Base-by-base conservation (phyloP, 148 eudicot genomes). In the Diospyros kaki region DNA sequence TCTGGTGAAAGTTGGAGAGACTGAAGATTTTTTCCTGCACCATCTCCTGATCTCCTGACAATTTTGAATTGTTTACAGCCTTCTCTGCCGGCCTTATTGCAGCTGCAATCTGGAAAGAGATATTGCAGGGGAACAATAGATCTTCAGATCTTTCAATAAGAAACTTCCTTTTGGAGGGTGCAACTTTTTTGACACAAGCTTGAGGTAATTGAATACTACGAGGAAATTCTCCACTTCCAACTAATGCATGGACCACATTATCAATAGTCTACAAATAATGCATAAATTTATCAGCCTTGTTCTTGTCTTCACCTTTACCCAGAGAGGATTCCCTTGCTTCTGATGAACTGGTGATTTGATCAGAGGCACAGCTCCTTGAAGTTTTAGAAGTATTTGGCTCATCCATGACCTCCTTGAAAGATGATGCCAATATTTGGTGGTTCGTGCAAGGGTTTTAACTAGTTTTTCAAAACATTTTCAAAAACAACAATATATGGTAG, bases 51-150 rank as follows among this genome's bases (percentile, higher is more conserved):
- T 28, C 28, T 28, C 28, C 28, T 58, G 78, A 73, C 62, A 73
- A 64, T 70, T 74, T 72, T 2, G 46, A 46, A 68, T 74, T 52
- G 58, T 54, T 62, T 40, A 65, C 72, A 75, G 74, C 81, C 38
- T 82, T 86, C 69, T 68, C 79, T 61, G 55, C 75, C 65, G 84
- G 84, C 75, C 75, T 88, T 75, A 89, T 71, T 64, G 81, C 59
- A 83, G 99, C 96, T 65, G 86, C 86, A 86, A 93, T 81, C 85
- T 82, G 97, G 82, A 91, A 95, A n/a, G 98, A 89, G 73, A 93
- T 73, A 69, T 81, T 93, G 88, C 94, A 85, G 74, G 99, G 80
- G 78, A 82, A 95, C 9, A 91, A 42, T 48, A 93, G 93, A 85
- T 87, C 86, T 75, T 93, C 97, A 58, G 96, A 82, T 74, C 82